phyloP scores from a whole-genome alignment of 352 stramenopile genomes.

The Elongisporangium prolatum region DNA sequence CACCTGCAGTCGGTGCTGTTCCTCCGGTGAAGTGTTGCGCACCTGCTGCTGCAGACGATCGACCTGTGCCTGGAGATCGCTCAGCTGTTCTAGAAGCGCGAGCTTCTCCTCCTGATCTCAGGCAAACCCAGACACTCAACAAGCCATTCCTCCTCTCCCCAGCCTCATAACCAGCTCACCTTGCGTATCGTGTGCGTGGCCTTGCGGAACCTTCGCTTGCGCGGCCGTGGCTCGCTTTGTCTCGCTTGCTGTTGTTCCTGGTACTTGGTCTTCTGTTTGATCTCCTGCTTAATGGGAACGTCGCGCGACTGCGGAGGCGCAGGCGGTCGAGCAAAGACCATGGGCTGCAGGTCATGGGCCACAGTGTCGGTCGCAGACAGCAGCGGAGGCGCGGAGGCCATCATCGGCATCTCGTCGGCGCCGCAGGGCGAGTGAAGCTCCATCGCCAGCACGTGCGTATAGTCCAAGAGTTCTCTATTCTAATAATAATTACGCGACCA shows the following conservation, averaged over 20 bases:
- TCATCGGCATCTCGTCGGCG: not conserved
- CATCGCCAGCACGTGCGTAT: not conserved
- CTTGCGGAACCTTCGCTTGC: constrained; percentile 19
- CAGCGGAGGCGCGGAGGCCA: not conserved
- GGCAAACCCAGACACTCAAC: not conserved
- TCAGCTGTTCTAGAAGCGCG: constrained; percentile 27
- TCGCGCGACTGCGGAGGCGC: not conserved
- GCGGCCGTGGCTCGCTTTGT: not conserved
- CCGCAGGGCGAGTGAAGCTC: not conserved
- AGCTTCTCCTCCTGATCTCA: constrained; percentile 33
- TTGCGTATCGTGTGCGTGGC: constrained; percentile 36
- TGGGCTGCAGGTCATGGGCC: not conserved
- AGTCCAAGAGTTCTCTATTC: not conserved
- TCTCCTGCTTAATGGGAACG: not conserved
- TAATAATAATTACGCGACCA: not conserved
- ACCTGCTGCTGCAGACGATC: constrained; percentile 26
- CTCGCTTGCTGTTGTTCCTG: constrained; percentile 25
- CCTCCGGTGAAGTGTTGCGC: constrained; percentile 12
- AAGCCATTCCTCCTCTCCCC: not conserved
- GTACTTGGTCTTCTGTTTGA: not conserved
- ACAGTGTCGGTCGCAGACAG: not conserved
- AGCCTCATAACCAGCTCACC: not conserved
- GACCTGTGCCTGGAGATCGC: constrained; percentile 30
- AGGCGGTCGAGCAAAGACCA: not conserved
- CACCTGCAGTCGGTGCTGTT: constrained; percentile 22